phyloP scores from a whole-genome alignment of 1,284 basidiomycete species.

The Austroboletus olivaceoglutinosus region DNA sequence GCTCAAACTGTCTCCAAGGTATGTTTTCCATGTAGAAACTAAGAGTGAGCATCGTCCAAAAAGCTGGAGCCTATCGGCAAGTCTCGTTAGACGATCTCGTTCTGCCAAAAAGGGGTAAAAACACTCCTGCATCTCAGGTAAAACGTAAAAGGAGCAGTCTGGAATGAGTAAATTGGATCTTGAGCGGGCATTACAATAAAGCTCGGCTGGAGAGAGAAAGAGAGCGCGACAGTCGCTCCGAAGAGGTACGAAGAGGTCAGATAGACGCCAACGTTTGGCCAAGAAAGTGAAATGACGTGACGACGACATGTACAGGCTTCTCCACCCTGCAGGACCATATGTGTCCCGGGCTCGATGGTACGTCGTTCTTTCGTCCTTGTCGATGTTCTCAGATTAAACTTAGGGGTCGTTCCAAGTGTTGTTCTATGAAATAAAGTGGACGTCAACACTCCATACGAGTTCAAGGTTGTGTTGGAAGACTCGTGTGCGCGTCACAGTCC shows the following conservation, averaged over 20 bases:
- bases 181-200: background rate
- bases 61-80: too few species aligned
- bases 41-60: too few species aligned
- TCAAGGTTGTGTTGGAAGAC: too few species aligned
- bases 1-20: too few species aligned
- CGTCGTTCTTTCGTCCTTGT: conserved; percentile 7
- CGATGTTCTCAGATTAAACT: too few species aligned
- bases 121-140: background rate
- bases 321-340: conserved; percentile 42
- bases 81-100: too few species aligned
- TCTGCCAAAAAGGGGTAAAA: too few species aligned
- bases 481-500: too few species aligned
- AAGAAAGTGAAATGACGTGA: conserved; percentile 26
- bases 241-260: background rate
- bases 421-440: conserved; percentile 36
- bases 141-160: background rate
- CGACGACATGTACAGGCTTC: conserved; percentile 33
- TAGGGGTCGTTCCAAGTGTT: conserved; percentile 17
- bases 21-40: too few species aligned
- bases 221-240: background rate
- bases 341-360: conserved; percentile 43
- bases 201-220: background rate
- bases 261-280: background rate
- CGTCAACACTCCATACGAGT: too few species aligned
- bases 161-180: background rate